Percentiles rank a stretch among this genome's conserved stretches.
Evolutionary conservation across 371 early-diverging fungal species (phyloP).

Genomic region (Parasitella parasitica): DNA sequence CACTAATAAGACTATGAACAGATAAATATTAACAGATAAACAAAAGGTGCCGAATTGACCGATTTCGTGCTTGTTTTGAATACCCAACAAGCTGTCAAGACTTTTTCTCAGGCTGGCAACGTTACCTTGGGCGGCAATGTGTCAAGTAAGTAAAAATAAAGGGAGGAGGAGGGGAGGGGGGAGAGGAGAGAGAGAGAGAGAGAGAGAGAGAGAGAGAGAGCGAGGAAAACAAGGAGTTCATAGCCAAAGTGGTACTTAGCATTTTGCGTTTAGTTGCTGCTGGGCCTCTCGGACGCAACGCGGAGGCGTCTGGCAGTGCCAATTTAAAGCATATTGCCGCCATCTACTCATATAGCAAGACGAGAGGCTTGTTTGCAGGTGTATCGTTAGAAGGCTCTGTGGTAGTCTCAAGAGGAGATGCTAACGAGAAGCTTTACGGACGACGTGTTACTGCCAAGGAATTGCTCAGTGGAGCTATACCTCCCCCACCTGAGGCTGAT

Average conservation of each 20-base stretch:
- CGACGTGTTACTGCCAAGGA: constrained; percentile 80
- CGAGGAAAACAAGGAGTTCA: too few relatives aligned
- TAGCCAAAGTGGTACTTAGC: too few relatives aligned
- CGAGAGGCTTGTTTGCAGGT: constrained; percentile 93
- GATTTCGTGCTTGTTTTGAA: constrained; percentile 94
- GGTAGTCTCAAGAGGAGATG: constrained; percentile 88
- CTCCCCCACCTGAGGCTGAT: constrained; percentile 85
- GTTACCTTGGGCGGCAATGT: constrained; percentile 93
- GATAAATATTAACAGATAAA: neutral
- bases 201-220: neutral
- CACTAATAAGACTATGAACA: too few relatives aligned
- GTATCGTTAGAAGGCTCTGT: constrained; percentile 94
- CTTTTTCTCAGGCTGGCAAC: constrained; percentile 89
- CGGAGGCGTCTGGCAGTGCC: constrained; percentile 87
- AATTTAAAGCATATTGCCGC: constrained; percentile 81
- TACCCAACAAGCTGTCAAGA: constrained; percentile 83
- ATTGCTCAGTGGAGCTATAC: constrained; percentile 73
- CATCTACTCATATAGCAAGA: constrained; percentile 88
- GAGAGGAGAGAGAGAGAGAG: too few relatives aligned
- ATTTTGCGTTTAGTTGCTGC: constrained; percentile 69
- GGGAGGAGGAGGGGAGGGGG: too few relatives aligned
- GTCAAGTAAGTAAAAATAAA: too few relatives aligned
- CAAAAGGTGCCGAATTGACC: constrained; percentile 87
- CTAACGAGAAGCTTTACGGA: constrained; percentile 90
- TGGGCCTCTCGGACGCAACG: constrained; percentile 92